Conservation (phyloP, 352 stramenopile species). For the Phytophthora melonis region DNA sequence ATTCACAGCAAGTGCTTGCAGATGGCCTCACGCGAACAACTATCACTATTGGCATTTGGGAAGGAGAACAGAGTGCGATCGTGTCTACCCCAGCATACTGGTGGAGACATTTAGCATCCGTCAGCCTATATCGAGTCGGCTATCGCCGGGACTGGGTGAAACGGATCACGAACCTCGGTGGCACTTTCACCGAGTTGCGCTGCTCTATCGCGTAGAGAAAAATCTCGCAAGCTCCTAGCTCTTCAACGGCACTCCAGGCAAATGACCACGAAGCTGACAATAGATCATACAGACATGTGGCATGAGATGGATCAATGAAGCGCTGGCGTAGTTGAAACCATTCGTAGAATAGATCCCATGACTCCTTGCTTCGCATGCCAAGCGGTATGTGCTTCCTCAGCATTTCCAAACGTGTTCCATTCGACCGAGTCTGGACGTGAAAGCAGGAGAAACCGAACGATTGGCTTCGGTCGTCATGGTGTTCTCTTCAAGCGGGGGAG, state of each 20-base stretch:
- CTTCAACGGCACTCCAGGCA: background rate
- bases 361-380: background rate
- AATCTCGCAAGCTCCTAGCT: background rate
- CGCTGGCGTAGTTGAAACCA: slow-evolving; percentile 1
- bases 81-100: background rate
- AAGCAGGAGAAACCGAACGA: background rate
- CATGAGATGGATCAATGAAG: background rate
- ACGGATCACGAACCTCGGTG: background rate
- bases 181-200: background rate
- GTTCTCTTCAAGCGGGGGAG: slow-evolving; percentile 4
- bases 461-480: slow-evolving; percentile 12
- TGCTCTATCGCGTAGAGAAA: background rate
- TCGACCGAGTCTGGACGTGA: slow-evolving; percentile 4
- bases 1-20: background rate
- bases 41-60: background rate
- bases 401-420: slow-evolving; percentile 30
- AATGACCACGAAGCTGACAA: background rate
- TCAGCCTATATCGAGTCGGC: background rate
- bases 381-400: background rate
- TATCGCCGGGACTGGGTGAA: background rate
- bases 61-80: background rate
- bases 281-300: background rate
- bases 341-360: slow-evolving; percentile 24
- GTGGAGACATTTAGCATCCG: background rate
- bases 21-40: background rate